Conservation (phyloP, 2,329 filamentous ascomycete species). For the Albophoma yamanashiensis region DNA sequence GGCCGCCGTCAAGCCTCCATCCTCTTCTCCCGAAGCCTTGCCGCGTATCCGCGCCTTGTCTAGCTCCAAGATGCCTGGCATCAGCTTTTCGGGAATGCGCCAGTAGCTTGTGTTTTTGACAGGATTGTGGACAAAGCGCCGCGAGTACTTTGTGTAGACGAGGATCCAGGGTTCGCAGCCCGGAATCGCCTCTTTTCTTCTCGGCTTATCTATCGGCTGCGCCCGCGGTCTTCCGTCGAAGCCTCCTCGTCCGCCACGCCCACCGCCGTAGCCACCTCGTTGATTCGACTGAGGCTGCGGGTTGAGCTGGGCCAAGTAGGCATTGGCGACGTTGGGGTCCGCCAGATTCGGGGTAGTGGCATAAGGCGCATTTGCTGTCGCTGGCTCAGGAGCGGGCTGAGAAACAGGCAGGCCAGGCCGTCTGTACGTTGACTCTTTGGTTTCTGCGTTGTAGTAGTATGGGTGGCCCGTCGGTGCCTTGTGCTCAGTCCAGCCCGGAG, state of each 20-base stretch:
- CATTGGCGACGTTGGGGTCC: slow-evolving; percentile 46
- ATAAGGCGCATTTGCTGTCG: slow-evolving; percentile 15
- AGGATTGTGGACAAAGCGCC: slow-evolving; percentile 84
- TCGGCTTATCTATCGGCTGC: slow-evolving; percentile 71
- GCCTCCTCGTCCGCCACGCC: slow-evolving; percentile 31
- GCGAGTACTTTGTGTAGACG: slow-evolving; percentile 82
- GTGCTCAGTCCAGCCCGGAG: slow-evolving; percentile 85
- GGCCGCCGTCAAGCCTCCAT: background rate
- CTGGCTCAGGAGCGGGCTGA: slow-evolving; percentile 17
- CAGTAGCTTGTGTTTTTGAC: slow-evolving; percentile 84
- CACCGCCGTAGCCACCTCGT: slow-evolving; percentile 14
- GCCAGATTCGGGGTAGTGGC: slow-evolving; percentile 28
- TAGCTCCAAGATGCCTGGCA: slow-evolving; percentile 62
- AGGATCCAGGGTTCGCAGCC: slow-evolving; percentile 80
- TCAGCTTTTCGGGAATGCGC: slow-evolving; percentile 83
- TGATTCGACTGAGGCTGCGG: slow-evolving; percentile 26
- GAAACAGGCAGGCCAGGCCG: slow-evolving; percentile 43
- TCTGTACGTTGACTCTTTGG: slow-evolving; percentile 79
- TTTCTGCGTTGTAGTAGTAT: slow-evolving; percentile 79
- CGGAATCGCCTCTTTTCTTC: slow-evolving; percentile 67
- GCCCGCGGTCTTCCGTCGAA: slow-evolving; percentile 50
- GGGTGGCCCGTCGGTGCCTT: slow-evolving; percentile 76
- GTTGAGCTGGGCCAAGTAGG: slow-evolving; percentile 47
- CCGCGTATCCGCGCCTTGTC: slow-evolving; percentile 62
- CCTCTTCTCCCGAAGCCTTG: slow-evolving; percentile 26